Conservation (phyloP, 495 filamentous ascomycete species). For the Lindgomyces ingoldianus region DNA sequence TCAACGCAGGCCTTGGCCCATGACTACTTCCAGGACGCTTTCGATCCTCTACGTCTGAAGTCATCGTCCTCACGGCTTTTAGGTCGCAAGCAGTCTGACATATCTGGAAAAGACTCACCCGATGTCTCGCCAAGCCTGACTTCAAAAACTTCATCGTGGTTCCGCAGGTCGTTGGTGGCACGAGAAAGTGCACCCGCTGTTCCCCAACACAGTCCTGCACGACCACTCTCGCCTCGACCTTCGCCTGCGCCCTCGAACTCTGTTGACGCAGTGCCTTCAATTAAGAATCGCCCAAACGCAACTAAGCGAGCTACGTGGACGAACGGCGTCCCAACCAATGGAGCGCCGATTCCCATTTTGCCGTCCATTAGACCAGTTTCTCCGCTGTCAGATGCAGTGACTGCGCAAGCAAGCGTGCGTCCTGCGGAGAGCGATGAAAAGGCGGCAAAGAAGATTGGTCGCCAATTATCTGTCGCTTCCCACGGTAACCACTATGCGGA, state of each 20-base stretch:
- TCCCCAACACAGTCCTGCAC: slow-evolving; percentile 45
- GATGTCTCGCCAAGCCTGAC: slow-evolving; percentile 68
- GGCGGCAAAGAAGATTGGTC: slow-evolving; percentile 85
- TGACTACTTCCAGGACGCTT: slow-evolving; percentile 94
- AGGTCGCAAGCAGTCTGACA: slow-evolving; percentile 82
- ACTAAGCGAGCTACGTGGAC: slow-evolving; percentile 85
- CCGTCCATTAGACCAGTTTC: slow-evolving; percentile 95
- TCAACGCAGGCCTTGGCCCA: slow-evolving; percentile 89
- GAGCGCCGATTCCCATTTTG: slow-evolving; percentile 94
- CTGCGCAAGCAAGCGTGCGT: slow-evolving; percentile 72
- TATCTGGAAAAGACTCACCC: slow-evolving; percentile 65
- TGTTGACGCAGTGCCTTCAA: slow-evolving; percentile 39
- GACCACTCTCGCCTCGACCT: slow-evolving; percentile 50
- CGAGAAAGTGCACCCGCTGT: slow-evolving; percentile 61
- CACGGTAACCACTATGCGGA: slow-evolving; percentile 87
- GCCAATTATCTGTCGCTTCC: slow-evolving; percentile 95
- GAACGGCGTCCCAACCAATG: slow-evolving; percentile 69
- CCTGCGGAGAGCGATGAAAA: slow-evolving; percentile 63
- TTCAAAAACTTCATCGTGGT: slow-evolving; percentile 87
- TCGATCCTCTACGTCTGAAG: slow-evolving; percentile 90
- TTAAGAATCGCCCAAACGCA: slow-evolving; percentile 61
- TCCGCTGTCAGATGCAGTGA: slow-evolving; percentile 86
- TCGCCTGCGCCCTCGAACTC: slow-evolving; percentile 62
- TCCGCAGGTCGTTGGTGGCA: slow-evolving; percentile 86
- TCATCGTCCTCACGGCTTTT: slow-evolving; percentile 82